Evolutionary conservation across 306 rosid genomes (phyloP).

Genomic region (Rosa lucieae): DNA sequence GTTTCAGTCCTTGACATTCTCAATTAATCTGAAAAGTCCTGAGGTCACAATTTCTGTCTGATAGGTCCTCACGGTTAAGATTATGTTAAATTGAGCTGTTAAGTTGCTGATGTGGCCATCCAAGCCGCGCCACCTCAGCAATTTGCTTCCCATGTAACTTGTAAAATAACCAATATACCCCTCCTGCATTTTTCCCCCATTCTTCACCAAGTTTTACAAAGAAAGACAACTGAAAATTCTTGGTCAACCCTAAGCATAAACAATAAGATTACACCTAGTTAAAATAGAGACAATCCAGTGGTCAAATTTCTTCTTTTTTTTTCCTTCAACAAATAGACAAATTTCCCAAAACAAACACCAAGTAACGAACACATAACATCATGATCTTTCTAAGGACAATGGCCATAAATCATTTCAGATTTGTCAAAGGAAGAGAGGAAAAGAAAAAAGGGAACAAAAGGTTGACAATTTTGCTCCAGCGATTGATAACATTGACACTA

Average conservation of each 20-base stretch:
- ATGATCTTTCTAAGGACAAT: neutral
- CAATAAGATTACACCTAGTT: neutral
- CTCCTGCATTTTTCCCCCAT: too few species aligned
- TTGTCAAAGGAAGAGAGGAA: neutral
- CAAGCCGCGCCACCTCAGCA: too few species aligned
- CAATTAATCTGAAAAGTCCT: too few species aligned
- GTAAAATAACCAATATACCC: too few species aligned
- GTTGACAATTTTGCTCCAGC: neutral
- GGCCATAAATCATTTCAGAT: neutral
- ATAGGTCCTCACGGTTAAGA: too few species aligned
- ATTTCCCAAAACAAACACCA: neutral
- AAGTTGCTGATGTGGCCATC: too few species aligned
- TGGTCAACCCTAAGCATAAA: neutral
- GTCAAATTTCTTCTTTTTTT: too few species aligned
- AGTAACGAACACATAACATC: neutral
- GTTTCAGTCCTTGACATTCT: too few species aligned
- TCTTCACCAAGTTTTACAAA: neutral
- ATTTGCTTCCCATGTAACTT: too few species aligned
- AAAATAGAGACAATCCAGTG: too few species aligned
- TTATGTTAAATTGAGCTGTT: too few species aligned
- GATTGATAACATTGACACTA: neutral
- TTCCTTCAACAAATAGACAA: neutral
- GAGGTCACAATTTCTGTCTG: too few species aligned
- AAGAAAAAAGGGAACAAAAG: neutral
- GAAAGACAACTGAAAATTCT: neutral